phyloP scores from a whole-genome alignment of 2,329 filamentous ascomycete genomes.

The Arthrinium phaeospermum region DNA sequence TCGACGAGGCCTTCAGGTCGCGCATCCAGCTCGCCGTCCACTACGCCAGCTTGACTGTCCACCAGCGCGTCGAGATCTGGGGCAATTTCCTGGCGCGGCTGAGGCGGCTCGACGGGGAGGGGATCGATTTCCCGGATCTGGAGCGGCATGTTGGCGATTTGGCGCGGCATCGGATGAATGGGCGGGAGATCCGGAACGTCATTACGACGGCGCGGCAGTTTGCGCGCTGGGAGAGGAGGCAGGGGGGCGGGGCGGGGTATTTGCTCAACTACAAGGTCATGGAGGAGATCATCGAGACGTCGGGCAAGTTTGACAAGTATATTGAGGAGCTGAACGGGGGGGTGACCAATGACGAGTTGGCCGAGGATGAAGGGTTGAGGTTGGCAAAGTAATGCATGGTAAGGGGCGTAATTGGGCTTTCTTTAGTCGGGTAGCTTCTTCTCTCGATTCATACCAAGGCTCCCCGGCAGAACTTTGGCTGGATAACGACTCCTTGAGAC shows the following conservation, averaged over 20 bases:
- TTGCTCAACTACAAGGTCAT: constrained; percentile 20
- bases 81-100: neutral
- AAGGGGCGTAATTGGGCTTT: neutral
- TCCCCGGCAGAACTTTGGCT: too few species aligned
- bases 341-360: neutral
- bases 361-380: constrained; percentile 2
- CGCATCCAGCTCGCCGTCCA: constrained; percentile 38
- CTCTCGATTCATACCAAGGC: too few species aligned
- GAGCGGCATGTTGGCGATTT: neutral
- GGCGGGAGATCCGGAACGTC: constrained; percentile 47
- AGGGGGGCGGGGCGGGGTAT: neutral
- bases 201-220: constrained; percentile 34
- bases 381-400: neutral
- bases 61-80: constrained; percentile 14
- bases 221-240: constrained; percentile 25
- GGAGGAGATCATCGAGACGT: constrained; percentile 18
- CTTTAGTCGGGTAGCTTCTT: neutral
- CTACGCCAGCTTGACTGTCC: constrained; percentile 30
- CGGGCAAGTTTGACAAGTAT: constrained; percentile 23
- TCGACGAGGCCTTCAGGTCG: constrained; percentile 35
- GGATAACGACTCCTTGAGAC: too few species aligned
- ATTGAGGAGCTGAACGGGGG: constrained; percentile 8
- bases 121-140: constrained; percentile 1
- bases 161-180: constrained; percentile 38
- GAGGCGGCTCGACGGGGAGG: constrained; percentile 28